These are phyloP conservation scores for Komagataella populi DNA, from an alignment of 805 yeast species.

Conservation along the genomic window DNA sequence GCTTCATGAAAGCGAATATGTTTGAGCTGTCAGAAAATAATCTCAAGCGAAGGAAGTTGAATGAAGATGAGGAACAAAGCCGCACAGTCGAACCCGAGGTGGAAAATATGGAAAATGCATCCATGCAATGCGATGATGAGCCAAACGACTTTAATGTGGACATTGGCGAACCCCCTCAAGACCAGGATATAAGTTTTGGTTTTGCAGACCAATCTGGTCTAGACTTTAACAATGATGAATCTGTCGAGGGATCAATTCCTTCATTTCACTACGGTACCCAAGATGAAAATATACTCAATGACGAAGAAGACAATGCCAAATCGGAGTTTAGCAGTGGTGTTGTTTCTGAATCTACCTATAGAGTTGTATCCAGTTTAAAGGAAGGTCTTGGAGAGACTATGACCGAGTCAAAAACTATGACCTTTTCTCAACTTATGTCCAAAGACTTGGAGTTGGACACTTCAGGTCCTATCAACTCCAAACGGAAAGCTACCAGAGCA, in stretches of 20 bases:
- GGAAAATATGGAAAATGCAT: slow-evolving; percentile 1
- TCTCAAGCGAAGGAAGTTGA: not conserved
- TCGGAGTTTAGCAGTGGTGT: slow-evolving; percentile 13
- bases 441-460: slow-evolving; percentile 17
- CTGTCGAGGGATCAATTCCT: not conserved
- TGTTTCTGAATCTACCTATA: slow-evolving; percentile 34
- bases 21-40: not conserved
- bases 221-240: slow-evolving; percentile 2
- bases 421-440: slow-evolving; percentile 25
- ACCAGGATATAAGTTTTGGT: slow-evolving; percentile 2
- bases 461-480: slow-evolving; percentile 7
- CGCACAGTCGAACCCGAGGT: not conserved
- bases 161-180: not conserved
- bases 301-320: slow-evolving; percentile 9
- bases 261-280: not conserved
- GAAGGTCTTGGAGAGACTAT: slow-evolving; percentile 11
- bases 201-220: slow-evolving; percentile 4
- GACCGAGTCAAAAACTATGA: slow-evolving; percentile 7
- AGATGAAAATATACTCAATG: not conserved
- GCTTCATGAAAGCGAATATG: not conserved
- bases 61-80: not conserved
- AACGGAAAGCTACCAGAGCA: slow-evolving; percentile 53
- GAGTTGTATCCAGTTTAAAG: slow-evolving; percentile 36
- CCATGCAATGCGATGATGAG: not conserved
- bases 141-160: not conserved